phyloP scores from a whole-genome alignment of 1,284 basidiomycete species.

The Ceratobasidium sp. region DNA sequence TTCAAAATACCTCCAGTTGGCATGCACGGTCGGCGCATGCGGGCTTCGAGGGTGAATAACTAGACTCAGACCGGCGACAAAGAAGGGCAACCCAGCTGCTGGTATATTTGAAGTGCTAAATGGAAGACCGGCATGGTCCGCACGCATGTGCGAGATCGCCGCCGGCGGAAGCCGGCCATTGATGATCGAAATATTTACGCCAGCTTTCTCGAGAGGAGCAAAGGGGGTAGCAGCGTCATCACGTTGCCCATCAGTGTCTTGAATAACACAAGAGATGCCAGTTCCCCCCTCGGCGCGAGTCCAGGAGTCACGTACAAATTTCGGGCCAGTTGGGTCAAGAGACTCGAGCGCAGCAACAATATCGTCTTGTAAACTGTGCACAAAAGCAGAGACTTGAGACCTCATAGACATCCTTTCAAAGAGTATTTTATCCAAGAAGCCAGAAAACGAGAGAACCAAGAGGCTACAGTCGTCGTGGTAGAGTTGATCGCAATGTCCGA shows the following conservation, averaged over 20 bases:
- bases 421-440: neutral
- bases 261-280: conserved; percentile 91
- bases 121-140: conserved; percentile 86
- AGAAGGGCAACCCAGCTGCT: conserved; percentile 83
- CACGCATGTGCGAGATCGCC: conserved; percentile 86
- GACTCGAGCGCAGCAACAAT: conserved; percentile 87
- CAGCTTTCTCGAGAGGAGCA: conserved; percentile 88
- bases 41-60: conserved; percentile 97
- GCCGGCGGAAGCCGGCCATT: conserved; percentile 82
- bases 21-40: conserved; percentile 91
- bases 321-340: conserved; percentile 78
- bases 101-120: conserved; percentile 64
- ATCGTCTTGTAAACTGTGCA: conserved; percentile 82
- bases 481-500: neutral
- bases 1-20: conserved; percentile 99
- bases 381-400: conserved; percentile 82
- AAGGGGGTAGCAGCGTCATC: conserved; percentile 50
- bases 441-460: neutral
- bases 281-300: conserved; percentile 85
- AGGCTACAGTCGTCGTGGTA: neutral
- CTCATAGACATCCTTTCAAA: conserved; percentile 69
- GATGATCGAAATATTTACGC: conserved; percentile 95
- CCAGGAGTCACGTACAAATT: conserved; percentile 93
- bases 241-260: conserved; percentile 66
- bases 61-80: conserved; percentile 91